phyloP scores from a whole-genome alignment of 306 rosid genomes.

The Coriaria nepalensis region DNA sequence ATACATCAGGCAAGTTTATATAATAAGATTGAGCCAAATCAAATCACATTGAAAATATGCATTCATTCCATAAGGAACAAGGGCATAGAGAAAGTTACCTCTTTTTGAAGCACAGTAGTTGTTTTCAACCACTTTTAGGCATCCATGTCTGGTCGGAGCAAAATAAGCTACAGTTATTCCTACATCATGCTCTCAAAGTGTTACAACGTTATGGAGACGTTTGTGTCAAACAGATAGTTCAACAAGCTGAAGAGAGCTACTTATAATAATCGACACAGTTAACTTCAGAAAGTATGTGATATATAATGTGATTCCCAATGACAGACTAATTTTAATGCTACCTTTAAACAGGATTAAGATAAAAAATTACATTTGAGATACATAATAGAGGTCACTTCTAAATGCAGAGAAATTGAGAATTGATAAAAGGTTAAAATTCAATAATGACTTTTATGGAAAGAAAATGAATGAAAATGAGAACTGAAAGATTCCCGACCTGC shows the following conservation, averaged over 20 bases:
- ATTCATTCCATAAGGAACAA: neutral
- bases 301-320: too few species aligned
- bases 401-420: too few species aligned
- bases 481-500: constrained; percentile 40
- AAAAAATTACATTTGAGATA: too few species aligned
- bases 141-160: constrained; percentile 78
- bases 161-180: constrained; percentile 71
- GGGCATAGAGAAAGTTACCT: constrained; percentile 27
- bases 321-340: too few species aligned
- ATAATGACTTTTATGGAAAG: neutral
- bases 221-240: too few species aligned
- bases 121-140: constrained; percentile 90
- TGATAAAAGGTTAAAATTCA: too few species aligned
- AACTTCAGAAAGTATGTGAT: too few species aligned
- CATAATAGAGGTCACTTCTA: too few species aligned
- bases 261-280: too few species aligned
- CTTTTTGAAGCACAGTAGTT: constrained; percentile 85
- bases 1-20: neutral
- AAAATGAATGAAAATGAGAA: constrained; percentile 2
- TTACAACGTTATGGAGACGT: too few species aligned
- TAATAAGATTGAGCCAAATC: neutral
- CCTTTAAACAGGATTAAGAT: too few species aligned
- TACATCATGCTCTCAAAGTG: constrained; percentile 12
- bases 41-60: neutral
- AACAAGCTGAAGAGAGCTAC: too few species aligned